Percentiles rank a stretch among this genome's conserved stretches.
Conservation (phyloP, 1,284 basidiomycete species). For the Coniophora puteana region DNA sequence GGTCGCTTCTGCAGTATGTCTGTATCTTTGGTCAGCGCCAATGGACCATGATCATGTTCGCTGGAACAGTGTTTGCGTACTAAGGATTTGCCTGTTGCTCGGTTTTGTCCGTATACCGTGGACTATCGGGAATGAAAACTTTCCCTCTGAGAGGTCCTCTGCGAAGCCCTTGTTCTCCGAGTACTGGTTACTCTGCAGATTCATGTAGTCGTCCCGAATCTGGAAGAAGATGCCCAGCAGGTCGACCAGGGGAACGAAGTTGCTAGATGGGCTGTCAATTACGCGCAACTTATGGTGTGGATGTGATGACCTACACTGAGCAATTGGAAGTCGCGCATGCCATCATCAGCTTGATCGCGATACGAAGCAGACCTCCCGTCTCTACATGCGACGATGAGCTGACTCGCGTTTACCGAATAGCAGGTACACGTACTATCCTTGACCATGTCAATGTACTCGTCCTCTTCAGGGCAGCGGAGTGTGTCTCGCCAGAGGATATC, state of each 20-base stretch:
- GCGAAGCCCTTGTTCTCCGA: conserved; percentile 89
- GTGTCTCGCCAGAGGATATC: conserved; percentile 81
- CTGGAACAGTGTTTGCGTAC: conserved; percentile 40
- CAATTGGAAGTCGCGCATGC: conserved; percentile 65
- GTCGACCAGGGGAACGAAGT: conserved; percentile 90
- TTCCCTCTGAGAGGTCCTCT: conserved; percentile 94
- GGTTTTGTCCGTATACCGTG: conserved; percentile 81
- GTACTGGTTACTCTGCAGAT: conserved; percentile 86
- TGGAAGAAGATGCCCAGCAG: conserved; percentile 94
- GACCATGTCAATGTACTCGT: conserved; percentile 83
- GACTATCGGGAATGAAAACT: conserved; percentile 94
- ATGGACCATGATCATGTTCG: neutral
- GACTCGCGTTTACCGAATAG: neutral
- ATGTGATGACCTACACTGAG: conserved; percentile 49
- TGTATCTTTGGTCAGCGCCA: conserved; percentile 28
- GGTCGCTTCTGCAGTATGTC: conserved; percentile 87
- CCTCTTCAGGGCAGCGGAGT: conserved; percentile 76
- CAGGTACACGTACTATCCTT: conserved; percentile 59
- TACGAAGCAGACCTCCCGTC: conserved; percentile 90
- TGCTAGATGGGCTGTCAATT: conserved; percentile 39
- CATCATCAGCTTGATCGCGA: conserved; percentile 96
- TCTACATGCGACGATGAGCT: conserved; percentile 47
- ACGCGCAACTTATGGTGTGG: neutral
- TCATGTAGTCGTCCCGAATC: conserved; percentile 97
- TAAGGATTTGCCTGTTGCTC: conserved; percentile 75